Conservation (phyloP, 177 flowering plant genomes). For the Vitis hybrid region DNA sequence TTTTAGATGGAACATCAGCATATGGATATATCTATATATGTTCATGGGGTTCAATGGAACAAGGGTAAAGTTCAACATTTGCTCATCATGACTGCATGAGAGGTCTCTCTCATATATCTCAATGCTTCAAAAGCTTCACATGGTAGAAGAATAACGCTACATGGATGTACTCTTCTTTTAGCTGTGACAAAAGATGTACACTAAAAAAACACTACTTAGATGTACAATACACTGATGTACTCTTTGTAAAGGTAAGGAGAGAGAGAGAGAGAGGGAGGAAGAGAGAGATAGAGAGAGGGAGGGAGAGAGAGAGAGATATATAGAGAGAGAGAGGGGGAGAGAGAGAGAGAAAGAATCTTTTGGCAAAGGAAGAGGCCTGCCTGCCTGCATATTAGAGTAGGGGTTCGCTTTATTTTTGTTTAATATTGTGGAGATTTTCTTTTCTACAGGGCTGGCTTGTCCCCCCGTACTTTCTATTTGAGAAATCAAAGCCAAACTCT, state of each 20-base stretch:
- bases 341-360: constrained; percentile 26
- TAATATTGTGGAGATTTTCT: constrained; percentile 5
- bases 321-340: constrained; percentile 3
- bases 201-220: neutral
- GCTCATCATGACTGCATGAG: constrained; percentile 26
- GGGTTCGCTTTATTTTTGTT: constrained; percentile 19
- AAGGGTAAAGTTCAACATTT: constrained; percentile 12
- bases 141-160: constrained; percentile 20
- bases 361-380: constrained; percentile 30
- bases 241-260: neutral
- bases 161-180: constrained; percentile 21
- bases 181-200: constrained; percentile 12
- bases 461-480: constrained; percentile 8
- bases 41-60: neutral
- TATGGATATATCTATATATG: neutral
- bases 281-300: constrained; percentile 5
- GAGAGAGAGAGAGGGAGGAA: neutral
- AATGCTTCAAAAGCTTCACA: constrained; percentile 17
- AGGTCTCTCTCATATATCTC: constrained; percentile 20
- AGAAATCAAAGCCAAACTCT: constrained; percentile 12
- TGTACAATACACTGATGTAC: neutral
- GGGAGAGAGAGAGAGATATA: neutral
- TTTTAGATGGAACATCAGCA: neutral
- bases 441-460: constrained; percentile 17
- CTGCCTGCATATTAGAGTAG: constrained; percentile 26